phyloP scores from a whole-genome alignment of 2,329 filamentous ascomycete species.

The Fusarium sp. region DNA sequence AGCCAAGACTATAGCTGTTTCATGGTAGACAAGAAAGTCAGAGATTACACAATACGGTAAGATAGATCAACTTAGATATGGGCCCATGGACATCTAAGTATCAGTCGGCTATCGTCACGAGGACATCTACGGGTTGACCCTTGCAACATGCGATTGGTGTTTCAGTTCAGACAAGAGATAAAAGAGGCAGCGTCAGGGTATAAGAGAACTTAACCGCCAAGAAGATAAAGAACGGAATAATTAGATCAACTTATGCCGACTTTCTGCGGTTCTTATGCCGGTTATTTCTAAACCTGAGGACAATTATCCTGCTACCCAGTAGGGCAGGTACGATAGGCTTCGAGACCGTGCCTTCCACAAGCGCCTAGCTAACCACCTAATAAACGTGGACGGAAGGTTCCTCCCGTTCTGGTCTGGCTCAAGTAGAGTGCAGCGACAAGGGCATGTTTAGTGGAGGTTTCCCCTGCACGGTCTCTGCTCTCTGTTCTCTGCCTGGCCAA shows the following conservation, averaged over 20 bases:
- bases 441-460: slow-evolving; percentile 16
- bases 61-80: neutral
- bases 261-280: neutral
- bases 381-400: slow-evolving; percentile 18
- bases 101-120: neutral
- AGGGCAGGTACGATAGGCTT: neutral
- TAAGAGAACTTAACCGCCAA: neutral
- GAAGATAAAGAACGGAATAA: neutral
- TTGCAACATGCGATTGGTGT: slow-evolving; percentile 24
- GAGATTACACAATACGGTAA: neutral
- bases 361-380: neutral
- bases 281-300: neutral
- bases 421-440: slow-evolving; percentile 11
- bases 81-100: slow-evolving; percentile 11
- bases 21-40: neutral
- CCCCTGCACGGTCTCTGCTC: slow-evolving; percentile 1
- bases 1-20: slow-evolving; percentile 26
- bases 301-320: neutral
- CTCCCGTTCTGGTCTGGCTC: slow-evolving; percentile 21
- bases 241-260: neutral
- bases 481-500: neutral
- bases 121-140: neutral
- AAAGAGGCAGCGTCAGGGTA: neutral
- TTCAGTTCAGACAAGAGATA: slow-evolving; percentile 19
- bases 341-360: slow-evolving; percentile 21